Percentiles rank a stretch among this genome's conserved stretches.
These are phyloP conservation scores for Kodamaea kaohsiungensis DNA, from an alignment of 805 yeast genomes.

Conservation along the genomic window DNA sequence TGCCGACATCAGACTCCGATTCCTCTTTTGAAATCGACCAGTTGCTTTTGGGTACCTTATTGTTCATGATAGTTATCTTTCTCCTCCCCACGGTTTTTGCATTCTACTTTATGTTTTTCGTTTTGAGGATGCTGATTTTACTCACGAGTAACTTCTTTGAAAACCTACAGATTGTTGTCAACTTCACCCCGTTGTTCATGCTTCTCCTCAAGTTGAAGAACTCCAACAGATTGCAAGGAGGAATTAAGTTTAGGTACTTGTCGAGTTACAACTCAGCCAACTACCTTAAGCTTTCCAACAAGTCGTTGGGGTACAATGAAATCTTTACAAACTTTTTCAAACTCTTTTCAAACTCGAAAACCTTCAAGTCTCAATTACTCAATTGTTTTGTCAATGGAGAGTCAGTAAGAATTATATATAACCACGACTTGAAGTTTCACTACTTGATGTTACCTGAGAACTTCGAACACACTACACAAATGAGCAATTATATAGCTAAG, in stretches of 20 bases:
- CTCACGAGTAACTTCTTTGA: slow-evolving; percentile 54
- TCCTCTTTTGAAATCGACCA: slow-evolving; percentile 75
- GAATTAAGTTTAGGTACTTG: slow-evolving; percentile 38
- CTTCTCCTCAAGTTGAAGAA: slow-evolving; percentile 78
- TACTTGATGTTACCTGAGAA: slow-evolving; percentile 39
- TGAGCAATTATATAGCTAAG: neutral
- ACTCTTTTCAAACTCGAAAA: slow-evolving; percentile 30
- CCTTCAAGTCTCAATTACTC: slow-evolving; percentile 24
- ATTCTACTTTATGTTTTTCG: slow-evolving; percentile 74
- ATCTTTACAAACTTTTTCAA: slow-evolving; percentile 33
- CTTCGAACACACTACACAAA: slow-evolving; percentile 15
- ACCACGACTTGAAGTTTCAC: slow-evolving; percentile 27
- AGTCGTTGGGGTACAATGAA: slow-evolving; percentile 37
- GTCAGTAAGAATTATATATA: slow-evolving; percentile 23
- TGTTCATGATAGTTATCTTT: slow-evolving; percentile 77
- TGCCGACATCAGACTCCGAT: slow-evolving; percentile 10
- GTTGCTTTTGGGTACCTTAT: slow-evolving; percentile 79
- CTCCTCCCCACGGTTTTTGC: slow-evolving; percentile 86
- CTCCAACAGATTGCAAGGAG: slow-evolving; percentile 61
- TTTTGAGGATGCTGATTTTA: slow-evolving; percentile 54
- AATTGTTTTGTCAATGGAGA: slow-evolving; percentile 30
- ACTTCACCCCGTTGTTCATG: slow-evolving; percentile 87
- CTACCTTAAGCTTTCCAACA: slow-evolving; percentile 35
- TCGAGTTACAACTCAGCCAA: slow-evolving; percentile 16
- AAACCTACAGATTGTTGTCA: slow-evolving; percentile 60